Evolutionary conservation across 2,329 filamentous ascomycete species (phyloP), one percentile per base, ranked within the genome.

Genomic region (Aureobasidium sp.): DNA sequence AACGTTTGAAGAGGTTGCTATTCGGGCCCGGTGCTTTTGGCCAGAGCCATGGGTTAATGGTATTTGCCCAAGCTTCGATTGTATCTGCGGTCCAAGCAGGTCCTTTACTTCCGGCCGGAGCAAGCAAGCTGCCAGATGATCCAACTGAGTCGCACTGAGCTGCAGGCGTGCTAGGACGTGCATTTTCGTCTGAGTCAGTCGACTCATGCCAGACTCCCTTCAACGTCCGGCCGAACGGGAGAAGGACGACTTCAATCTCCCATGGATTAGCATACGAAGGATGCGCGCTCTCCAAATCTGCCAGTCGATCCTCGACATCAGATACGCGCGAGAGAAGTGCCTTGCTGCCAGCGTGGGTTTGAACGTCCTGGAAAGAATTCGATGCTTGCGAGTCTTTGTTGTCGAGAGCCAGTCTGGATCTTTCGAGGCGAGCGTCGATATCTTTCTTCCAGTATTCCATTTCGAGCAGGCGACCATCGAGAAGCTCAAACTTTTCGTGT

Each of bases 171-270:
- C 77, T 74, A 12, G 77, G 77, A 11, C 69, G 70, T 2, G 70
- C 66, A 17, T 65, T 68, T 37, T 71, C 67, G 7, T 68, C 62
- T 64, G 75, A 68, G 64, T 74, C 72, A 68, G 73, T 73, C 62
- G 70, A 72, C 63, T 76, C 77, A 52, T 72, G 80, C 82, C 82
- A 84, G 25, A 84, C 76, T 2, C 82, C 81, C 64, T 74, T 76
- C 25, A 84, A 69, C n/a, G 78, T 72, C 45, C 76, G 73, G 5
- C 82, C 81, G 71, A 90, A 93, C 1, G 89, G 89, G 8, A 92
- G 72, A 62, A 91, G 84, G 1, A 92, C 84, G 5, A 92, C 86
- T 69, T 92, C 88, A 1, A 93, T 77, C 66, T 88, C 83, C 87
- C 88, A 91, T 0, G 88, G 87, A 44, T 83, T 79, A 45, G 75